Evolutionary conservation across 169 alveolate species (phyloP).

Genomic region (Babesia ovis): DNA sequence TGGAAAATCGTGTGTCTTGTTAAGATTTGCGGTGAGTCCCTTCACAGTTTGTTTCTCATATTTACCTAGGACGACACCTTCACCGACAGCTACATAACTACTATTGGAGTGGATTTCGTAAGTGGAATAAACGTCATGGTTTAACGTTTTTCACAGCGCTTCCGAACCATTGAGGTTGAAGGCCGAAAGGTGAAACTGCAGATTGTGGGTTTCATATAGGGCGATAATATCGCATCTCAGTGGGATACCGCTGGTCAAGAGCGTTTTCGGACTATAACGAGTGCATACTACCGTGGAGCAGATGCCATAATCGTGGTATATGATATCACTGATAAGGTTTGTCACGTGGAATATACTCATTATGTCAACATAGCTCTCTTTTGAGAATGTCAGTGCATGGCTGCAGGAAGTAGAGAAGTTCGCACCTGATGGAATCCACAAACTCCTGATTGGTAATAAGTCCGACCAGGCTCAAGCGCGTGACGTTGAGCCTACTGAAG

Average conservation of each 20-base stretch:
- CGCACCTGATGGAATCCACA: conserved; percentile 90
- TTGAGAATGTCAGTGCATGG: conserved; percentile 90
- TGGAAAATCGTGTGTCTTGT: conserved; percentile 95
- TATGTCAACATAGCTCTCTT: conserved; percentile 66
- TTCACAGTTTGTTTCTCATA: conserved; percentile 11
- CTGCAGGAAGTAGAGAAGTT: conserved; percentile 90
- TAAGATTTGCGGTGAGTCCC: conserved; percentile 89
- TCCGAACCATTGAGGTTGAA: conserved; percentile 89
- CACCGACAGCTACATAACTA: conserved; percentile 86
- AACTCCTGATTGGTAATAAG: conserved; percentile 95
- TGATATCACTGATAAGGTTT: conserved; percentile 85
- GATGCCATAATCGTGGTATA: conserved; percentile 93
- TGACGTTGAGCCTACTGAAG: conserved; percentile 51
- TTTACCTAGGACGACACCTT: conserved; percentile 78
- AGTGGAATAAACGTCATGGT: not conserved
- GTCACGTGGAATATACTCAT: conserved; percentile 4
- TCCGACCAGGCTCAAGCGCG: conserved; percentile 80
- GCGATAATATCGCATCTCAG: conserved; percentile 31
- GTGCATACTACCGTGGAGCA: conserved; percentile 95
- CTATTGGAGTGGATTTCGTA: conserved; percentile 88
- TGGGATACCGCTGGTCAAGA: conserved; percentile 99
- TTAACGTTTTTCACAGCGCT: conserved; percentile 63
- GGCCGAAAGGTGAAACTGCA: conserved; percentile 90
- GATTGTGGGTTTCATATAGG: conserved; percentile 71
- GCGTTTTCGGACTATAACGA: conserved; percentile 93